Evolutionary conservation across 768 basidiomycete species (phyloP), one percentile per base, ranked within the genome.

Genomic region (Suillus subaureus): DNA sequence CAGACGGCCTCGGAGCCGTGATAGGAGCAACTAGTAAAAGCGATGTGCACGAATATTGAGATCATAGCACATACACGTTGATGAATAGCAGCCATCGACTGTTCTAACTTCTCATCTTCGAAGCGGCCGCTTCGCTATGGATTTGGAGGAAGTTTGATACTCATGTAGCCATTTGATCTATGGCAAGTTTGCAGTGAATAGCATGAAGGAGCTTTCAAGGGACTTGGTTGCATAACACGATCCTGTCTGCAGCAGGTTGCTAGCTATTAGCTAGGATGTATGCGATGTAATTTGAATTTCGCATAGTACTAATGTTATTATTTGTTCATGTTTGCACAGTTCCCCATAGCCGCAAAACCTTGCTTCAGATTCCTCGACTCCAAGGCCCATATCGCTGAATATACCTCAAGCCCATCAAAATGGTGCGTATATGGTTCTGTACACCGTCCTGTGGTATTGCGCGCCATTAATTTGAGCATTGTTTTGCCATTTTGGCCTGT

Each of bases 401-500:
- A 75, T 72, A 62, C 75, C 66, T 70, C 76, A 71, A 75, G 63
- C 65, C 67, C 67, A 54, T 72, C 68, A 73, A 74, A 73, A 82
- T 82, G 81, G 81, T 82, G 67, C 66, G 81, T 79, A 62, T 43
- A 52, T 18, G n/a, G 4, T 28, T 4, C 61, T 31, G 9, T 67
- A 4, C 54, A 61, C 16, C 2, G 12, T 45, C 47, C 8, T 37
- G 8, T 12, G 43, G 45, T 66, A 26, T 35, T 28, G 0, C 33
- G 8, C n/a, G 51, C 23, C 60, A 31, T 15, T 26, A 28, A 8
- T 67, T 9, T 33, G 16, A 7, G 65, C 45, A 54, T 23, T 0
- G 8, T 68, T 43, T 70, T 42, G 68, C 26, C 39, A 65, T 63
- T 47, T 39, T 37, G 63, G 39, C 6, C 15, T 28, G 16, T 43